Percentiles rank a stretch among this genome's conserved stretches.
phyloP scores from a whole-genome alignment of 345 rosid genomes.

The Populus nigra region DNA sequence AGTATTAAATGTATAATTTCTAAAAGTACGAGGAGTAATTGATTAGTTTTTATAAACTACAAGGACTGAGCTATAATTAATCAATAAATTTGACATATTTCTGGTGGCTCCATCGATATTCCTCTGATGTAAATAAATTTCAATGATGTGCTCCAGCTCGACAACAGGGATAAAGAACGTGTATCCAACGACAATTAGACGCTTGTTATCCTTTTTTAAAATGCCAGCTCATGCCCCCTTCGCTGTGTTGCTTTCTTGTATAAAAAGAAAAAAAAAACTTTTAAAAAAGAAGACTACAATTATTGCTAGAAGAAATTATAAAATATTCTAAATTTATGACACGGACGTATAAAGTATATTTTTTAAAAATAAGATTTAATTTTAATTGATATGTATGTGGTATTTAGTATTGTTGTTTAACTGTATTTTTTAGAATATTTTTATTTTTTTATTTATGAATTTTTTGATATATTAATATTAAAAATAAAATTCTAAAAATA shows the following conservation, averaged over 20 bases:
- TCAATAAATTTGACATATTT: neutral
- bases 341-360: too few species aligned
- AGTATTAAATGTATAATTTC: neutral
- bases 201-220: neutral
- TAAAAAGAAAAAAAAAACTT: too few species aligned
- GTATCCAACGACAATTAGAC: neutral
- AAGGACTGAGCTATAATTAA: neutral
- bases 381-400: too few species aligned
- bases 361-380: too few species aligned
- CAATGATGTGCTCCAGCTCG: neutral
- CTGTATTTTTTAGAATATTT: too few species aligned
- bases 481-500: too few species aligned
- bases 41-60: neutral
- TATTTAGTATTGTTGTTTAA: too few species aligned
- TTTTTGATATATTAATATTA: too few species aligned
- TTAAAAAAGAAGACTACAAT: too few species aligned
- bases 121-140: neutral
- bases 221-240: neutral
- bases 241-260: neutral
- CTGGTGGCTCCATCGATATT: neutral
- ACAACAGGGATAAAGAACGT: neutral
- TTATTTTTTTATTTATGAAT: too few species aligned
- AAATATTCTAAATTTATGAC: too few species aligned
- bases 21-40: neutral
- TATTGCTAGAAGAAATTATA: too few species aligned